Base-by-base conservation (phyloP, 345 rosid species). In the Eucalyptus fibrosa region DNA sequence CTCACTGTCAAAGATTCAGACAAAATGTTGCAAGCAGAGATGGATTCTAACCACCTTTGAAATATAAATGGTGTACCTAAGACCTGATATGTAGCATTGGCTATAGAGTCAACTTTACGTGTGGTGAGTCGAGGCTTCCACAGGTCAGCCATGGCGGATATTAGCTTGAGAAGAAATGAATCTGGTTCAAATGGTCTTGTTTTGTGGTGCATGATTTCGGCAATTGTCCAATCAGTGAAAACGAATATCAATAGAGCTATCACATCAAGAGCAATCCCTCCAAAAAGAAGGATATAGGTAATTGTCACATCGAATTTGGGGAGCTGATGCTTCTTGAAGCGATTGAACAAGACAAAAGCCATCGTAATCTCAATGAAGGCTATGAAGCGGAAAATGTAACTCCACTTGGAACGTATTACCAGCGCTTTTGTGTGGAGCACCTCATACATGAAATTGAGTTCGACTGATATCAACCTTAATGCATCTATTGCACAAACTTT, bases 1-100 rank as follows among this genome's bases (percentile, higher is more conserved):
- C 16, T n/a, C 18, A 4, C 0, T 14, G 4, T 13, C 18, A 7
- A 50, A 15, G 0, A 50, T 50, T 50, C 16, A 1, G 37, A 65
- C 0, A 65, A 65, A n/a, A 65, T 0, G 37, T 62, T 65, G 19
- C 42, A 67, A 67, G 80, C 23, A 17, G 0, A 67, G 24, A 67
- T 32, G 80, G 80, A 67, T 32, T 67, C 80, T 32, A 24, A 67
- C 42, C 42, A 40, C 42, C 42, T 40, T 40, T 40, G 42, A 5
- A 69, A 69, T 69, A 32, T 17, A 1, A 69, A 32, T 69, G 42
- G 80, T 69, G 80, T 32, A 3, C 2, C 42, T 32, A 69, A 69
- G 19, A 7, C 19, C 3, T 0, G 2, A 0, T 14, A 65, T 5
- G 3, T 65, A 15, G 18, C 37, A n/a, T n/a, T 30, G 19, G 80